Evolutionary conservation across 1,284 basidiomycete species (phyloP).

Genomic region (Meira nashicola): DNA sequence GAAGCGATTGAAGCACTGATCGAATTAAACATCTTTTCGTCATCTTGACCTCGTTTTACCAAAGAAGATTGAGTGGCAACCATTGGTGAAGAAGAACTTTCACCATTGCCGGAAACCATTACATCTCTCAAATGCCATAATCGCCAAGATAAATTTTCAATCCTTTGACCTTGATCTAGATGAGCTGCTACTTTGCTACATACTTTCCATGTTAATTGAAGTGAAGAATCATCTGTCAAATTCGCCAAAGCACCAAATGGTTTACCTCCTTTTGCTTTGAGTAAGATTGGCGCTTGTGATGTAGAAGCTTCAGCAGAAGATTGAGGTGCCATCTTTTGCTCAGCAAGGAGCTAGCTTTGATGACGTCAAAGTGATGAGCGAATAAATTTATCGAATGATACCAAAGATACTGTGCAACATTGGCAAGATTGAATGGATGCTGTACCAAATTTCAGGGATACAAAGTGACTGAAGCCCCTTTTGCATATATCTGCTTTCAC

Average conservation of each 20-base stretch:
- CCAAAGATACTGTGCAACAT: too few species aligned
- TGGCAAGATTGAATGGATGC: too few species aligned
- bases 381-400: too few species aligned
- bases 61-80: conserved; percentile 1
- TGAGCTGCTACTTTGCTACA: conserved; percentile 36
- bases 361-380: too few species aligned
- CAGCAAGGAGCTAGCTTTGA: too few species aligned
- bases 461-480: too few species aligned
- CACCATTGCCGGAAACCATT: conserved; percentile 26
- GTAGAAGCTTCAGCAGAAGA: neutral
- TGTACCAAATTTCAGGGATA: too few species aligned
- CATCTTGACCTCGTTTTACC: neutral
- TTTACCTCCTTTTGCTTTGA: conserved; percentile 21
- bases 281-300: neutral
- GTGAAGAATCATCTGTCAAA: conserved; percentile 34
- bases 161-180: conserved; percentile 41
- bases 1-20: conserved; percentile 9
- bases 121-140: conserved; percentile 38
- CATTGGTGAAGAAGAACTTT: conserved; percentile 27
- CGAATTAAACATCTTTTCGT: neutral
- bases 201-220: conserved; percentile 29
- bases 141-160: conserved; percentile 41
- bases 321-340: too few species aligned
- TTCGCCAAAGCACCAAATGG: conserved; percentile 38
- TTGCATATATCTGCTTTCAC: too few species aligned